phyloP scores from a whole-genome alignment of 2,329 filamentous ascomycete species.

The Alternaria alternata region DNA sequence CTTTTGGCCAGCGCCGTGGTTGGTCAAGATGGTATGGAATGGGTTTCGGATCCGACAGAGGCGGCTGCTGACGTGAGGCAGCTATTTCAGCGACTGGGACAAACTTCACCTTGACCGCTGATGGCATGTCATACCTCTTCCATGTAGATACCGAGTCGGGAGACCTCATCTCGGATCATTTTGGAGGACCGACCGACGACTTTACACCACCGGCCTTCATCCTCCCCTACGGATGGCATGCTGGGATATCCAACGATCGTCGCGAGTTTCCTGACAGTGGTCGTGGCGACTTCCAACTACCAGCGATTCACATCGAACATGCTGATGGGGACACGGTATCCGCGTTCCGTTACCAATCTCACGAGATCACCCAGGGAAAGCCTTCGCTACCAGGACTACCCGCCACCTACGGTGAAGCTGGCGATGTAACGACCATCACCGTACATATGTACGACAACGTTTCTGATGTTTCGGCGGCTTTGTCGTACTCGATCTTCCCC shows the following conservation, averaged over 20 bases:
- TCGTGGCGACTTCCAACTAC: slow-evolving; percentile 68
- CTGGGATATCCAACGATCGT: slow-evolving; percentile 59
- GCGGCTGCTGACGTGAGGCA: slow-evolving; percentile 34
- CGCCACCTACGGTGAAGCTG: slow-evolving; percentile 64
- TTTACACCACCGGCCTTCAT: slow-evolving; percentile 56
- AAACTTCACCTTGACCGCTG: slow-evolving; percentile 65
- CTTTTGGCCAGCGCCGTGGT: slow-evolving; percentile 21
- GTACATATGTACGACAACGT: slow-evolving; percentile 67
- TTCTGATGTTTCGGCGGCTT: slow-evolving; percentile 64
- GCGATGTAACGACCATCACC: slow-evolving; percentile 66
- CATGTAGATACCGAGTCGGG: slow-evolving; percentile 65
- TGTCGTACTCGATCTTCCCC: slow-evolving; percentile 71
- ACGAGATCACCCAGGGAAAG: slow-evolving; percentile 65
- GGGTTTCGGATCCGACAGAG: not conserved
- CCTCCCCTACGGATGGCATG: slow-evolving; percentile 62
- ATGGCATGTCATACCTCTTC: slow-evolving; percentile 68
- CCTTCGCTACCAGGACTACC: slow-evolving; percentile 65
- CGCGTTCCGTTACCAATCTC: slow-evolving; percentile 65
- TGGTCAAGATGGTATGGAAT: slow-evolving; percentile 27
- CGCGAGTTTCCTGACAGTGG: slow-evolving; percentile 72
- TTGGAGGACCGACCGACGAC: slow-evolving; percentile 65
- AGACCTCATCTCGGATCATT: slow-evolving; percentile 69
- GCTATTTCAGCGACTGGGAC: slow-evolving; percentile 64
- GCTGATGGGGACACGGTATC: slow-evolving; percentile 66
- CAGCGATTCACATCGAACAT: slow-evolving; percentile 68